phyloP scores from a whole-genome alignment of 2,329 filamentous ascomycete species.

The Hortaea sp. region DNA sequence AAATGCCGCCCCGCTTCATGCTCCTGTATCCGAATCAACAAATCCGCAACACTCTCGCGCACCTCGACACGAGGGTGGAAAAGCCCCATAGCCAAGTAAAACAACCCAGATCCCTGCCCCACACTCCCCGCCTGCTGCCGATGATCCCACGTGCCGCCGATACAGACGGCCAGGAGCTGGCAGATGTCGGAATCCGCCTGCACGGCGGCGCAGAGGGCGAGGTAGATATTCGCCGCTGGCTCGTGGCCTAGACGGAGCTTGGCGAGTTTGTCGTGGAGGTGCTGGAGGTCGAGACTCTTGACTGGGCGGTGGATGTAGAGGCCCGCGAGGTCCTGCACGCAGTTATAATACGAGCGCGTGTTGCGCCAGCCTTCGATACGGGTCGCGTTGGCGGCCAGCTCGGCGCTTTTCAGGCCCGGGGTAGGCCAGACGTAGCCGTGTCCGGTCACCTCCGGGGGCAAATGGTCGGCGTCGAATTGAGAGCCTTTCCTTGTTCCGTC shows the following conservation, averaged over 20 bases:
- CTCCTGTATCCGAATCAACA: slow-evolving; percentile 71
- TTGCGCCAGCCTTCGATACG: slow-evolving; percentile 95
- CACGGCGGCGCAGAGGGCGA: slow-evolving; percentile 62
- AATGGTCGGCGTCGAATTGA: slow-evolving; percentile 3
- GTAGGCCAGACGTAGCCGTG: slow-evolving; percentile 96
- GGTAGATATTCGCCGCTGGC: slow-evolving; percentile 75
- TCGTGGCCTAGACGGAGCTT: slow-evolving; percentile 66
- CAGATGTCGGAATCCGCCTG: slow-evolving; percentile 67
- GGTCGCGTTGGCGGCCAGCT: slow-evolving; percentile 83
- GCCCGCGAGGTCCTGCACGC: slow-evolving; percentile 47
- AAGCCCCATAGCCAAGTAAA: slow-evolving; percentile 80
- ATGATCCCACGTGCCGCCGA: slow-evolving; percentile 20
- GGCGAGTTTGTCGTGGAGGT: slow-evolving; percentile 84
- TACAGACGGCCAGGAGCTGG: slow-evolving; percentile 30
- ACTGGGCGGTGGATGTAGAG: slow-evolving; percentile 42
- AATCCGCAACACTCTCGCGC: slow-evolving; percentile 62
- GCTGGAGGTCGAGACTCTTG: slow-evolving; percentile 75
- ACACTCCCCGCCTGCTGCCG: slow-evolving; percentile 5
- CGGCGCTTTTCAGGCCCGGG: slow-evolving; percentile 66
- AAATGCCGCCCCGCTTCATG: slow-evolving; percentile 91
- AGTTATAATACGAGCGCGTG: slow-evolving; percentile 90
- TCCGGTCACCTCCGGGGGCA: slow-evolving; percentile 38
- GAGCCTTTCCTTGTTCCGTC: not conserved
- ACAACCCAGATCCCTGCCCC: slow-evolving; percentile 49
- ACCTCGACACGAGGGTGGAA: slow-evolving; percentile 84